Conservation (phyloP, 2,329 filamentous ascomycete species). For the Cordyceps tenuipes region DNA sequence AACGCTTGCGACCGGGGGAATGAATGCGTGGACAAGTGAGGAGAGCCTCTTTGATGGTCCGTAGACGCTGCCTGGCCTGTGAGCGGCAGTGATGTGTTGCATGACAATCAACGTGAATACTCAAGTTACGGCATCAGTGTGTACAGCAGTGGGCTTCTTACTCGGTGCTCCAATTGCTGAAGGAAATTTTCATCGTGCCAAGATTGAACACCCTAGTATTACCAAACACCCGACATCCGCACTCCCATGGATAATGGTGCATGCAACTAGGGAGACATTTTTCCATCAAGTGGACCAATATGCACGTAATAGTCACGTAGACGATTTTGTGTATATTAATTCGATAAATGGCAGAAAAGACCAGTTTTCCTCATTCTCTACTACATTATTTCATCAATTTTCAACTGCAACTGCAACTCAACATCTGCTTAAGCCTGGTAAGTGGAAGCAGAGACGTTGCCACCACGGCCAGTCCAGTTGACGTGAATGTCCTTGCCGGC, state of each 20-base stretch:
- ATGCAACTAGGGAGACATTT: constrained; percentile 47
- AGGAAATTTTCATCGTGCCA: constrained; percentile 48
- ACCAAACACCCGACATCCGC: constrained; percentile 46
- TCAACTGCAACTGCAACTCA: not conserved
- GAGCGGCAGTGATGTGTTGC: not conserved
- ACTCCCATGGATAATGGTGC: constrained; percentile 38
- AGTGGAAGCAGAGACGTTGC: constrained; percentile 93
- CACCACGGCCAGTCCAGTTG: constrained; percentile 98
- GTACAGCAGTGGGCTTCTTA: constrained; percentile 46
- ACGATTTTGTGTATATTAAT: constrained; percentile 3
- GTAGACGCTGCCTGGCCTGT: not conserved
- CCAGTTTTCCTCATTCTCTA: constrained; percentile 8
- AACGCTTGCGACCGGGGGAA: not conserved
- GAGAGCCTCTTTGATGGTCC: not conserved
- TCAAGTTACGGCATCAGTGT: constrained; percentile 43
- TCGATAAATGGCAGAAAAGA: constrained; percentile 1
- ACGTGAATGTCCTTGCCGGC: constrained; percentile 88
- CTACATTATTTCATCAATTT: not conserved
- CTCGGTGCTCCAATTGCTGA: constrained; percentile 45
- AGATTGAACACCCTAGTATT: constrained; percentile 43
- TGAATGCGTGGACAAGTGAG: not conserved
- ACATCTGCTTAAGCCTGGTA: constrained; percentile 72
- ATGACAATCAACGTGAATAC: not conserved
- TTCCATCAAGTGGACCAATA: not conserved
- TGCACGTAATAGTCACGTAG: not conserved